Evolutionary conservation across 225 moss, liverwort and hornwort species (phyloP).

Genomic region (Thuidium tamariscinum): DNA sequence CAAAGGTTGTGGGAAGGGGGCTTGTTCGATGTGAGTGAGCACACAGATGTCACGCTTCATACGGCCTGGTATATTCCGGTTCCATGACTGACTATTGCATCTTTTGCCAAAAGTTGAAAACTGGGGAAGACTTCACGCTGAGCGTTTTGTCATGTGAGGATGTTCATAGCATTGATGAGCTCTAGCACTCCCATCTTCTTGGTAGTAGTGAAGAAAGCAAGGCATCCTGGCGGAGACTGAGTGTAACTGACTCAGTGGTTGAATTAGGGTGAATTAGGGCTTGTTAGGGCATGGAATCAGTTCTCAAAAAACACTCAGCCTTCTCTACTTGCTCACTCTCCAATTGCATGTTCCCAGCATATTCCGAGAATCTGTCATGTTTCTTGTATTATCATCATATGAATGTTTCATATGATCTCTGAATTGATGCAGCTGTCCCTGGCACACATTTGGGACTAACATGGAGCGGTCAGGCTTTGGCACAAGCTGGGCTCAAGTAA

Average conservation of each 20-base stretch:
- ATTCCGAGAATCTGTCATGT: neutral
- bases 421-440: constrained; percentile 39
- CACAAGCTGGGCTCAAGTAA: constrained; percentile 57
- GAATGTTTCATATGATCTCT: no score
- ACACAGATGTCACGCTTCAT: constrained; percentile 40
- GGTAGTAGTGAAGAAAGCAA: neutral
- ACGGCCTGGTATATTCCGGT: constrained; percentile 33
- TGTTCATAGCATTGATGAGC: neutral
- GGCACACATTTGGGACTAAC: constrained; percentile 54
- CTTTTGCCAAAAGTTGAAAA: neutral
- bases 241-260: neutral
- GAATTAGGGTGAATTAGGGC: neutral
- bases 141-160: neutral
- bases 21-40: constrained; percentile 39
- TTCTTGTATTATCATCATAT: no score
- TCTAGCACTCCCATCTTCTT: neutral
- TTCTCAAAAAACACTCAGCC: neutral
- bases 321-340: neutral
- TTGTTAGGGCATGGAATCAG: neutral
- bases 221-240: neutral
- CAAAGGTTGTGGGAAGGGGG: constrained; percentile 56
- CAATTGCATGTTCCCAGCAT: neutral
- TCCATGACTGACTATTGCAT: neutral
- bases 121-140: neutral
- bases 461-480: constrained; percentile 61